A percentile compares a stretch with the other conserved stretches of the same genome.
These are phyloP conservation scores for Rhododendron simsii DNA, from an alignment of 148 eudicot species.

Conservation along the genomic window DNA sequence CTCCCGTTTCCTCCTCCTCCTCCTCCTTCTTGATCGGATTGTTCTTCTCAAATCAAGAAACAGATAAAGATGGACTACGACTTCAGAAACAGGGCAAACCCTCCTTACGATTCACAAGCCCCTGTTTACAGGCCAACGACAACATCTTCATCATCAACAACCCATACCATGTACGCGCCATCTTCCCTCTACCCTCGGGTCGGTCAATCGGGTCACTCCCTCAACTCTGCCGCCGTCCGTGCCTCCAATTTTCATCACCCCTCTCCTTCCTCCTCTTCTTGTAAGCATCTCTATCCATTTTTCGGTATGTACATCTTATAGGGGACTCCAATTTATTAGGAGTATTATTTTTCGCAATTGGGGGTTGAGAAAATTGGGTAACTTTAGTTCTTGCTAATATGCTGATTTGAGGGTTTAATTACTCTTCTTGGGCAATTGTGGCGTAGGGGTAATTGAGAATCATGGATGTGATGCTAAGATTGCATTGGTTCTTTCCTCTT, in stretches of 20 bases:
- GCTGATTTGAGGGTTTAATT: neutral
- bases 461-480: neutral
- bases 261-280: constrained; percentile 11
- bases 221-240: constrained; percentile 12
- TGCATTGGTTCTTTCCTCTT: neutral
- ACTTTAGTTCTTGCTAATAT: neutral
- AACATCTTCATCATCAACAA: neutral
- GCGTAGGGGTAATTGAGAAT: neutral
- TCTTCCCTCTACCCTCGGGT: constrained; percentile 30
- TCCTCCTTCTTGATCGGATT: neutral
- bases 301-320: neutral
- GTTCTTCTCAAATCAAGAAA: neutral
- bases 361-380: neutral
- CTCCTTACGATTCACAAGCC: too few relatives aligned
- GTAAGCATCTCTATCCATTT: neutral
- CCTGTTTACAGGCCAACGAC: neutral
- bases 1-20: neutral
- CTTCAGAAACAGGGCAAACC: constrained; percentile 23
- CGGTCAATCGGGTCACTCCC: constrained; percentile 28
- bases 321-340: neutral
- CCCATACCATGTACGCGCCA: constrained; percentile 23
- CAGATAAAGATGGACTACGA: constrained; percentile 34
- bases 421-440: neutral
- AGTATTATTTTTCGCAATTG: neutral
- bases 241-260: constrained; percentile 9